A percentile compares a stretch with the other conserved stretches of the same genome.
phyloP scores from a whole-genome alignment of 2,329 filamentous ascomycete species.

The Dactylellina drechsleri region DNA sequence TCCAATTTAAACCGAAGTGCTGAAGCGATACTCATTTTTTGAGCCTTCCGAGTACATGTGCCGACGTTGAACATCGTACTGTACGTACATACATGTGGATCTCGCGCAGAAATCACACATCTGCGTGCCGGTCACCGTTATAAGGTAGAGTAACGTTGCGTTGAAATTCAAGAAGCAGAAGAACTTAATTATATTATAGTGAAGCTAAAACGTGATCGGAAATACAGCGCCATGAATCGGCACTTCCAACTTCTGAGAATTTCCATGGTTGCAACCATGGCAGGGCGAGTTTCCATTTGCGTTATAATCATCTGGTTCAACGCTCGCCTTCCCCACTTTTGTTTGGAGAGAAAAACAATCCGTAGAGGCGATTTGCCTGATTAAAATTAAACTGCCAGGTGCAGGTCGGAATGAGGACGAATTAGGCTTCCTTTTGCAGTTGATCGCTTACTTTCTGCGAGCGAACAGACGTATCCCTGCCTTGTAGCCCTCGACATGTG shows the following conservation, averaged over 20 bases:
- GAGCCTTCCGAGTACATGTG: constrained; percentile 30
- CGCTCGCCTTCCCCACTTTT: constrained; percentile 51
- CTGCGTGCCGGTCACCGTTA: constrained; percentile 13
- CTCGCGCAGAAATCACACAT: neutral
- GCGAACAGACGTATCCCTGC: constrained; percentile 30
- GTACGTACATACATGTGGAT: neutral
- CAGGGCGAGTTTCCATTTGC: too few relatives aligned
- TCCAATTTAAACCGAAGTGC: constrained; percentile 35
- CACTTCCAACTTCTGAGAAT: neutral
- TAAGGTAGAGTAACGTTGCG: constrained; percentile 41
- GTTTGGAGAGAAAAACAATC: neutral
- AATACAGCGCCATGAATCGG: neutral
- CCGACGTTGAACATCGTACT: neutral
- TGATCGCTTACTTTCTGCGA: constrained; percentile 36
- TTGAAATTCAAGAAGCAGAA: neutral
- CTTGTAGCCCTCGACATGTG: constrained; percentile 12
- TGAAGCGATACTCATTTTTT: constrained; percentile 6
- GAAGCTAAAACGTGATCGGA: neutral
- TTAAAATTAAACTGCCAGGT: constrained; percentile 51
- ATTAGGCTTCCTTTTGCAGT: constrained; percentile 36
- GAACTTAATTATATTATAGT: neutral
- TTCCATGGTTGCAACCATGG: constrained; percentile 7
- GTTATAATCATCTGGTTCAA: neutral
- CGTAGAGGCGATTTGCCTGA: constrained; percentile 18
- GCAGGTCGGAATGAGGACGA: constrained; percentile 46